Base-by-base conservation (phyloP, 2,329 filamentous ascomycete genomes). In the Aspergillus floridensis region DNA sequence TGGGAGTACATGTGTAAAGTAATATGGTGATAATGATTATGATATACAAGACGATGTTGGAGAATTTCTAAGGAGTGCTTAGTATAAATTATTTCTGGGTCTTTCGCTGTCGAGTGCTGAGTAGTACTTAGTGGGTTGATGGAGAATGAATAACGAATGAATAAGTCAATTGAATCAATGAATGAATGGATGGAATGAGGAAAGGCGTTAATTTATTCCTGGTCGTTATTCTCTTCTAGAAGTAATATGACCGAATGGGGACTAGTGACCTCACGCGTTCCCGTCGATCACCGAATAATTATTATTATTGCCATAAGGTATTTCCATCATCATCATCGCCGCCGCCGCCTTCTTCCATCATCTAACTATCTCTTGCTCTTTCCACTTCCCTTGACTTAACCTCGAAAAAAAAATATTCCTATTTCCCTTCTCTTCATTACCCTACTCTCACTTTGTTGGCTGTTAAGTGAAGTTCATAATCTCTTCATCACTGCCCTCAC, bases 171-270 rank as follows among this genome's bases (percentile, higher is more conserved):
- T 14, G 3, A n/a, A 31, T 12, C n/a, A n/a, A 22, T 22, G 32
- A 32, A 14, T 16, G 26, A 8, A 35, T 16, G 11, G 5, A 16
- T 16, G 32, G 32, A 35, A 35, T 35, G 24, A 51, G 26, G 26
- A 29, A 29, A 29, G n/a, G 49, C 19, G n/a, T 51, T 31, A 26
- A 14, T 51, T 51, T 29, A 29, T 29, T 29, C 26, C 26, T 8
- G 8, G 26, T 29, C 26, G 16, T 14, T n/a, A 6, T 51, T 16
- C 12, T 44, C 19, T 16, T 53, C 24, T 44, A 44, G 46, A 26
- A 44, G 35, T 14, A 71, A 70, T 69, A 70, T 70, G 63, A 67
- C 67, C 64, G 59, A 68, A 70, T 64, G 55, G 31, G 66, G 70
- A 46, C 61, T 72, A 72, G 70, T 57, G 65, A 67, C 65, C 59